Percentiles rank a stretch among this genome's conserved stretches.
Conservation (phyloP, 1,284 basidiomycete genomes). For the Cystobasidium pallidum region DNA sequence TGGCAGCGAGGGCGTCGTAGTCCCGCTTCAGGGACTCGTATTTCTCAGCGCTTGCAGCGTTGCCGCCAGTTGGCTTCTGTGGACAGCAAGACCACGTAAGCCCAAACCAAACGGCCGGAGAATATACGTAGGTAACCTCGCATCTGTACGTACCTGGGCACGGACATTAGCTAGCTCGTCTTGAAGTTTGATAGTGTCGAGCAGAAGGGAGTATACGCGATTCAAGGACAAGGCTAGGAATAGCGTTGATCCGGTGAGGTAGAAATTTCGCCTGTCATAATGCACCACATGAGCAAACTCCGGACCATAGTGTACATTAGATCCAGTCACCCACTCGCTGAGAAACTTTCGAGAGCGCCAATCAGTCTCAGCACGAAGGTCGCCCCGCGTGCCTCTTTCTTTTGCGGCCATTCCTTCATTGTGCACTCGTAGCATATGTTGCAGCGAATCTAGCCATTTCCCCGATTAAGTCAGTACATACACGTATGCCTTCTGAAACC, state of each 20-base stretch:
- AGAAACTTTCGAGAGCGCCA: constrained; percentile 55
- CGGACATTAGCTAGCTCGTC: constrained; percentile 56
- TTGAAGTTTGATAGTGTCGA: constrained; percentile 59
- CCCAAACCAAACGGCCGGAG: too few species aligned
- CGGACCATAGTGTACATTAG: too few species aligned
- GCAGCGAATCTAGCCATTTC: constrained; percentile 46
- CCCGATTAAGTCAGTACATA: too few species aligned
- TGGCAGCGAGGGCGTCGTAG: constrained; percentile 47
- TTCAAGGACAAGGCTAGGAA: constrained; percentile 58
- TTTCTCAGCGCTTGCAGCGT: constrained; percentile 42
- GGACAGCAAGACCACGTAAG: background rate
- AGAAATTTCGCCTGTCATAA: constrained; percentile 52
- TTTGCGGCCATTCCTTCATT: constrained; percentile 40
- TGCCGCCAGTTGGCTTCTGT: constrained; percentile 49
- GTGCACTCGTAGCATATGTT: constrained; percentile 46
- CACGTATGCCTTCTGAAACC: too few species aligned
- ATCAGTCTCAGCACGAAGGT: constrained; percentile 54
- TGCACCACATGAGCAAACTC: too few species aligned
- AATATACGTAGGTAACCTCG: background rate
- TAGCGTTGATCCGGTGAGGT: constrained; percentile 55
- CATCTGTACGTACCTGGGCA: constrained; percentile 8
- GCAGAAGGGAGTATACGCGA: constrained; percentile 58
- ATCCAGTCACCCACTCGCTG: constrained; percentile 41
- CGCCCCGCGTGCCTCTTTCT: constrained; percentile 46
- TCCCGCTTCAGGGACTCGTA: constrained; percentile 47